These are phyloP conservation scores for Santalum album DNA, from an alignment of 164 flowering plant genomes.

Conservation along the genomic window DNA sequence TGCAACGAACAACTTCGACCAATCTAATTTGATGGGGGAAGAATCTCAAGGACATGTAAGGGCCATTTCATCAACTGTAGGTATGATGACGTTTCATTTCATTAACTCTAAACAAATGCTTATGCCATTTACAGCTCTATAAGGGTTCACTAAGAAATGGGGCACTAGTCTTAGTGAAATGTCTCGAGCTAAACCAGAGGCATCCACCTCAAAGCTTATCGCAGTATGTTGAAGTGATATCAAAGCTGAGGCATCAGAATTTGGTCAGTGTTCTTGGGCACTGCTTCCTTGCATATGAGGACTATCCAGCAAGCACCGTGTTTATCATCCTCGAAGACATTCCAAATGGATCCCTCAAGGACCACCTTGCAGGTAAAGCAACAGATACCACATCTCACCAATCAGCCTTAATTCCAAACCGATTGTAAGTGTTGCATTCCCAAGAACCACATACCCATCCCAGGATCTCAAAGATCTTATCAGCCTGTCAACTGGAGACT, in stretches of 20 bases:
- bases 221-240: slow-evolving; percentile 51
- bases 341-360: slow-evolving; percentile 48
- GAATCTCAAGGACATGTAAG: slow-evolving; percentile 71
- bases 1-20: slow-evolving; percentile 69
- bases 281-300: slow-evolving; percentile 47
- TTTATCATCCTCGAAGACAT: slow-evolving; percentile 58
- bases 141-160: slow-evolving; percentile 73
- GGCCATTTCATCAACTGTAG: background rate
- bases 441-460: too few species aligned
- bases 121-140: slow-evolving; percentile 49
- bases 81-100: too few species aligned
- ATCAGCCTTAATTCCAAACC: too few species aligned
- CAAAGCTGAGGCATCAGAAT: slow-evolving; percentile 69
- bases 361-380: slow-evolving; percentile 53
- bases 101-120: too few species aligned
- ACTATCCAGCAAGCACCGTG: slow-evolving; percentile 40
- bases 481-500: too few species aligned
- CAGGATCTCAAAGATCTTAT: too few species aligned
- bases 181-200: slow-evolving; percentile 50
- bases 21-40: slow-evolving; percentile 48
- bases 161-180: slow-evolving; percentile 40
- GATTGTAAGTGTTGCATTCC: too few species aligned
- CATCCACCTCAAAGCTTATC: slow-evolving; percentile 38
- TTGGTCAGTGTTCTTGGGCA: slow-evolving; percentile 85
- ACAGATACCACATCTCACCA: background rate